Conservation (phyloP, 208 protist species). For the Wallacemonas sp. region DNA sequence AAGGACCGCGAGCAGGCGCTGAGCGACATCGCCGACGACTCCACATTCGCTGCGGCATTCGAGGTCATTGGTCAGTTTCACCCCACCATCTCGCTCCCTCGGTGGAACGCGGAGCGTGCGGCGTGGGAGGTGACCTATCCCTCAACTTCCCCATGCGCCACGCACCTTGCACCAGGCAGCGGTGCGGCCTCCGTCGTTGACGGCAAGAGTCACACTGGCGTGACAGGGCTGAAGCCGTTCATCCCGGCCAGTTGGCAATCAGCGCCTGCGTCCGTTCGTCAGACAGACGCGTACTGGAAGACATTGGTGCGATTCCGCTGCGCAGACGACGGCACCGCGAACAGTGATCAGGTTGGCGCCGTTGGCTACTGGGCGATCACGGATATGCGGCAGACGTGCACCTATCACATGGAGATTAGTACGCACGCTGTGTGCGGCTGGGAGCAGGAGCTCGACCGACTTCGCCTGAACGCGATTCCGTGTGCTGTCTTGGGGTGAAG, state of each 20-base stretch:
- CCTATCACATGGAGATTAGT: constrained; percentile 54
- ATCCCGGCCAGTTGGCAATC: not conserved
- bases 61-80: constrained; percentile 60
- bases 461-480: constrained; percentile 75
- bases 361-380: constrained; percentile 51
- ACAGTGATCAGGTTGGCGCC: not conserved
- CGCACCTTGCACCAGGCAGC: not conserved
- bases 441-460: constrained; percentile 58
- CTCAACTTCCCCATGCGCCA: constrained; percentile 26
- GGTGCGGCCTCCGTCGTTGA: too few relatives aligned
- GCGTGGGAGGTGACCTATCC: constrained; percentile 77
- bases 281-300: constrained; percentile 46
- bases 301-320: constrained; percentile 71
- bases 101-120: constrained; percentile 49
- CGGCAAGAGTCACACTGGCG: too few relatives aligned
- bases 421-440: constrained; percentile 71
- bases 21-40: constrained; percentile 18
- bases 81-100: constrained; percentile 31
- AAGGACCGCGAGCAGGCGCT: constrained; percentile 20
- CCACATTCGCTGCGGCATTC: constrained; percentile 25
- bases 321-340: not conserved
- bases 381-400: constrained; percentile 61
- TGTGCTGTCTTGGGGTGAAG: constrained; percentile 69
- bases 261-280: constrained; percentile 1
- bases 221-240: not conserved